Base-by-base conservation (phyloP, 2,329 filamentous ascomycete genomes). In the Curvularia verruculosa region DNA sequence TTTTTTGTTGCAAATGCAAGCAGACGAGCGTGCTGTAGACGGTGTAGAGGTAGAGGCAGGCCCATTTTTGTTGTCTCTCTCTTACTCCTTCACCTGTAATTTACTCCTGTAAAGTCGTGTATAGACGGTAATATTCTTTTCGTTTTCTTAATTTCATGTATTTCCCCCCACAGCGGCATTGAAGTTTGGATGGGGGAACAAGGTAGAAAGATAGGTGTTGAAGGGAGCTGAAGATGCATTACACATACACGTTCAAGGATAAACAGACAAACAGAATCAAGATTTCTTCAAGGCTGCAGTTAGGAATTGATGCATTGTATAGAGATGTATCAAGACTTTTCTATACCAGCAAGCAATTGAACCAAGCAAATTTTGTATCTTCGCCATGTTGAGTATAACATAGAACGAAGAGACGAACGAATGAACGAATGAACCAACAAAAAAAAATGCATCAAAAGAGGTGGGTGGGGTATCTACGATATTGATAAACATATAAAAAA, bases 401-500 rank as follows among this genome's bases (percentile, higher is more conserved):
- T 15, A 13, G 34, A 15, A 18, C 8, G 15, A 36, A 18, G 18
- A n/a, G n/a, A n/a, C n/a, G 15, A n/a, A n/a, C 4, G 31, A 36
- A 36, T 18, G 34, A 36, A 18, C 2, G 34, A 18, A 36, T 23
- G 28, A 12, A n/a, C 19, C 37, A 28, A 39, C 13, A 26, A 43
- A n/a, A 26, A 15, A 21, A 21, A 5, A 29, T 10, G 10, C 6
- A 29, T 26, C n/a, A 21, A 36, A 23, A 5, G 19, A 15, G 29
- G n/a, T 12, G 29, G 2, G 29, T 19, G 28, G 49, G 49, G 49
- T 51, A 51, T 51, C 39, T 51, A 23, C n/a, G 12, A 43, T 23
- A n/a, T 18, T 37, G 19, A 43, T n/a, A n/a, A 26, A 21, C 28
- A 9, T 12, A 18, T 18, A 15, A 15, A 36, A 36, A 36, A 36